Evolutionary conservation across 257 asterid species (phyloP).

Genomic region (Lycium ferocissimum): DNA sequence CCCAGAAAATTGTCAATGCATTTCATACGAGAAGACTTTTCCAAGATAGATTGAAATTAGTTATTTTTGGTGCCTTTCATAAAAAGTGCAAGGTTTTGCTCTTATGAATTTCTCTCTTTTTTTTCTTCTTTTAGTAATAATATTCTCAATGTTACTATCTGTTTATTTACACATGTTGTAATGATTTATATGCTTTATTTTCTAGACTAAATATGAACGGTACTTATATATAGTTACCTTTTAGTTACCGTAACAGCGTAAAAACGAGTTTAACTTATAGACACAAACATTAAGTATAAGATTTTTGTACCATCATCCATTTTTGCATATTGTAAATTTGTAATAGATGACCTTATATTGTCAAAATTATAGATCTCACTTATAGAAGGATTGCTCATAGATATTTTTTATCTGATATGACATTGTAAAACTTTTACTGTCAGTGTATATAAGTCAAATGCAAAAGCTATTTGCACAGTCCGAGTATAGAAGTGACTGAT

Average conservation of each 20-base stretch:
- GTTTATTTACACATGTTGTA: no score
- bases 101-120: no score
- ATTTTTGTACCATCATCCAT: no score
- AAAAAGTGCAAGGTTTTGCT: no score
- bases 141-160: no score
- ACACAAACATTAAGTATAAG: no score
- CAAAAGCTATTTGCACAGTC: background rate
- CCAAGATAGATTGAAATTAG: background rate
- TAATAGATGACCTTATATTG: background rate
- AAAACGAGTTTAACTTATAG: no score
- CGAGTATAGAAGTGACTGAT: background rate
- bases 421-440: background rate
- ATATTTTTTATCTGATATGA: background rate
- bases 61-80: background rate
- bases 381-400: background rate
- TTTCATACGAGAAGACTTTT: background rate
- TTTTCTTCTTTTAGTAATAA: no score
- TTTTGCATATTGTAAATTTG: background rate
- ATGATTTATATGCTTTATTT: no score
- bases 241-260: no score
- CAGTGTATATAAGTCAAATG: background rate
- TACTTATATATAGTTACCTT: no score
- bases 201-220: no score
- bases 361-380: background rate
- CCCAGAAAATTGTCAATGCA: background rate